phyloP scores from a whole-genome alignment of 345 rosid genomes.

The Eutrema yunnanense region DNA sequence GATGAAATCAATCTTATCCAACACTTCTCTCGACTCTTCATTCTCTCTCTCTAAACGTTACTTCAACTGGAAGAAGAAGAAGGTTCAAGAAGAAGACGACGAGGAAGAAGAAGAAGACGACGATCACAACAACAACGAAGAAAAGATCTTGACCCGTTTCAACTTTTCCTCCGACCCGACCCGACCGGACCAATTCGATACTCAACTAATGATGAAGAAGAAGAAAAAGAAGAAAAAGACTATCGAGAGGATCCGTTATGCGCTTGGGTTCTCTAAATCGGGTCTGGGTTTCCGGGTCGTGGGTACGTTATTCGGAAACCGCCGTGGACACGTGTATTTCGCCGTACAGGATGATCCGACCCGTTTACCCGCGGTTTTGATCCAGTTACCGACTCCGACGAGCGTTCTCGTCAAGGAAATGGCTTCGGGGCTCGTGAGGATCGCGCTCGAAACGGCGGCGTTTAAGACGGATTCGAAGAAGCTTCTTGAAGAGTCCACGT shows the following conservation, averaged over 20 bases:
- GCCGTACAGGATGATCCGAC: conserved; percentile 77
- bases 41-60: conserved; percentile 87
- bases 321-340: conserved; percentile 81
- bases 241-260: conserved; percentile 57
- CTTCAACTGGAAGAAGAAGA: conserved; percentile 76
- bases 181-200: conserved; percentile 4
- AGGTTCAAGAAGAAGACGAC: conserved; percentile 48
- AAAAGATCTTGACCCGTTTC: conserved; percentile 26
- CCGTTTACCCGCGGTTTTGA: conserved; percentile 52
- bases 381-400: conserved; percentile 78
- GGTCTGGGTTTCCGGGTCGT: conserved; percentile 52
- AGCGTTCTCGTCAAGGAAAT: conserved; percentile 76
- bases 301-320: conserved; percentile 84
- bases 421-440: conserved; percentile 89
- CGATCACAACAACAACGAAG: conserved; percentile 17
- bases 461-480: conserved; percentile 29
- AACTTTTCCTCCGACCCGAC: conserved; percentile 15
- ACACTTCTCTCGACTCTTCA: conserved; percentile 66
- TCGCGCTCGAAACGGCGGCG: conserved; percentile 47
- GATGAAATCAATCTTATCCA: conserved; percentile 72
- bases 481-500: conserved; percentile 60
- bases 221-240: conserved; percentile 27
- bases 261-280: conserved; percentile 34
- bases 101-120: conserved; percentile 27
- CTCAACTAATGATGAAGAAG: conserved; percentile 25